These are phyloP conservation scores for Cystobasidium slooffiae DNA, from an alignment of 1,284 basidiomycete species.

Conservation along the genomic window DNA sequence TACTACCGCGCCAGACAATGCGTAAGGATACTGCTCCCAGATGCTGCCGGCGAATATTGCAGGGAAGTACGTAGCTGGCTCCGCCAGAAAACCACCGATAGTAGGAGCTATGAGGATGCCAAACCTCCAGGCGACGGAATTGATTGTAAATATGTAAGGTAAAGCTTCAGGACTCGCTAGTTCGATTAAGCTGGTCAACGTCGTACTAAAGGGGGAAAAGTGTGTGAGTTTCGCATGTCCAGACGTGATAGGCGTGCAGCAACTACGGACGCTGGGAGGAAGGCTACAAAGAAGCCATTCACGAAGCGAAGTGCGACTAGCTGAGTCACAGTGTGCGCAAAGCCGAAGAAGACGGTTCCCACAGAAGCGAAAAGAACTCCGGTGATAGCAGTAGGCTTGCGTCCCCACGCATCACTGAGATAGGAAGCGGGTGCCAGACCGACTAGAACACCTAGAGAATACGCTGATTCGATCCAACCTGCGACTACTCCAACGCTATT, in stretches of 20 bases:
- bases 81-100: slow-evolving; percentile 16
- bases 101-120: slow-evolving; percentile 17
- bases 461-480: slow-evolving; percentile 25
- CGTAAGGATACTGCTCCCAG: slow-evolving; percentile 27
- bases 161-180: slow-evolving; percentile 9
- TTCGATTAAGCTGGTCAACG: slow-evolving; percentile 31
- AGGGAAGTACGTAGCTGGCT: slow-evolving; percentile 5
- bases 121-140: slow-evolving; percentile 11
- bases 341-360: slow-evolving; percentile 24
- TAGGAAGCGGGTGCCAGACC: slow-evolving; percentile 36
- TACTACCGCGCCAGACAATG: slow-evolving; percentile 24
- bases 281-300: slow-evolving; percentile 27
- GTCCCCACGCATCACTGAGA: slow-evolving; percentile 23
- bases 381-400: slow-evolving; percentile 28
- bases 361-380: slow-evolving; percentile 19
- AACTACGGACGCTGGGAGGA: slow-evolving; percentile 30
- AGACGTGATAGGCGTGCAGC: too few relatives aligned
- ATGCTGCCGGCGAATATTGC: background rate
- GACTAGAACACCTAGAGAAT: slow-evolving; percentile 24
- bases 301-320: slow-evolving; percentile 13
- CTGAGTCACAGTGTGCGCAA: slow-evolving; percentile 7
- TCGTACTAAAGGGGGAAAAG: slow-evolving; percentile 8
- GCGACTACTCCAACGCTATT: slow-evolving; percentile 24
- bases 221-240: background rate
- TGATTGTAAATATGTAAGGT: slow-evolving; percentile 16